Evolutionary conservation across 2,329 filamentous ascomycete genomes (phyloP).

Genomic region (Ceratocystis harringtonii): DNA sequence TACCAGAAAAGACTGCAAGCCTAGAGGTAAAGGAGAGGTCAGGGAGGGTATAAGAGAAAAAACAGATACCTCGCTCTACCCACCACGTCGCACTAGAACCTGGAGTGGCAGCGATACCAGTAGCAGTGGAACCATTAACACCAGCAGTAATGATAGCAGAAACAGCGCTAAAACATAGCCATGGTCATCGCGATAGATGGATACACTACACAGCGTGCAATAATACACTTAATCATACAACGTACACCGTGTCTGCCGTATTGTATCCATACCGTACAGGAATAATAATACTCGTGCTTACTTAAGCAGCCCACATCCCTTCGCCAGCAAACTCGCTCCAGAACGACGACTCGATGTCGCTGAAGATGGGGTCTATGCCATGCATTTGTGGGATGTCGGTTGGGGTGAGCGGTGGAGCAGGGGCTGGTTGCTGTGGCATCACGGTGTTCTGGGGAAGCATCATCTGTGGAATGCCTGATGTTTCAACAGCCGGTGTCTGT

Average conservation of each 20-base stretch:
- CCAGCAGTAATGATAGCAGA: too few relatives aligned
- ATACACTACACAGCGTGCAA: neutral
- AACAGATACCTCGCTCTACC: neutral
- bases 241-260: neutral
- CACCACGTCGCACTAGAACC: neutral
- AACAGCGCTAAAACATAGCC: too few relatives aligned
- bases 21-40: neutral
- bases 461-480: neutral
- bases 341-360: constrained; percentile 10
- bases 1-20: constrained; percentile 18
- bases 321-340: constrained; percentile 25
- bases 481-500: constrained; percentile 12
- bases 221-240: neutral
- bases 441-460: neutral
- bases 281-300: neutral
- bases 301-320: constrained; percentile 24
- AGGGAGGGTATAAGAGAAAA: too few relatives aligned
- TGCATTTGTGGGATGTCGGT: constrained; percentile 3
- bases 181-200: too few relatives aligned
- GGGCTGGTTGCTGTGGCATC: neutral
- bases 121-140: too few relatives aligned
- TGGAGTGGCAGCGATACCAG: too few relatives aligned
- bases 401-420: neutral
- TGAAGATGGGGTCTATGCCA: constrained; percentile 31
- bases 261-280: neutral